Percentiles rank a stretch among this genome's conserved stretches.
phyloP scores from a whole-genome alignment of 805 yeast species.

The Yarrowia deformans region DNA sequence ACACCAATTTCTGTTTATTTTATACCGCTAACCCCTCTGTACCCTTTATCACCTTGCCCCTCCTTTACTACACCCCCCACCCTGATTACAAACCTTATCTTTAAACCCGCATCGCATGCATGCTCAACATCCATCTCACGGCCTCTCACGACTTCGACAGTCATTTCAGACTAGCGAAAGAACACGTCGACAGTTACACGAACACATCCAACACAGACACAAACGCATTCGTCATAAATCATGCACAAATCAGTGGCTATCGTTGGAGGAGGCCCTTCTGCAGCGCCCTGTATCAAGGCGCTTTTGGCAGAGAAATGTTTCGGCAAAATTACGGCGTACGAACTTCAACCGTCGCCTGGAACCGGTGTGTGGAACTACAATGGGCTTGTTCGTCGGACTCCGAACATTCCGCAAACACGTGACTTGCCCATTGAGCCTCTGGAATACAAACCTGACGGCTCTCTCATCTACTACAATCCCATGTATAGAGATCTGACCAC shows the following conservation, averaged over 20 bases:
- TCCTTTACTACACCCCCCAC: too few relatives aligned
- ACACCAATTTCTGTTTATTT: too few relatives aligned
- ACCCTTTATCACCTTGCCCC: too few relatives aligned
- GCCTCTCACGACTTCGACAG: too few relatives aligned
- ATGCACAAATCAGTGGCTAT: slow-evolving; percentile 58
- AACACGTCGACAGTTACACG: background rate
- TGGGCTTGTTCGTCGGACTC: slow-evolving; percentile 44
- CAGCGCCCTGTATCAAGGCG: slow-evolving; percentile 70
- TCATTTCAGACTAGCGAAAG: too few relatives aligned
- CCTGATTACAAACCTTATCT: background rate
- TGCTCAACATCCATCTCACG: background rate
- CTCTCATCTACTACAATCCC: slow-evolving; percentile 57
- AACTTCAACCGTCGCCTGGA: slow-evolving; percentile 62
- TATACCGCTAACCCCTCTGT: too few relatives aligned
- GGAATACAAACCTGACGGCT: slow-evolving; percentile 44
- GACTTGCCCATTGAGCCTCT: slow-evolving; percentile 46
- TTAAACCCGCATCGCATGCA: slow-evolving; percentile 6
- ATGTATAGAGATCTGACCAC: slow-evolving; percentile 74
- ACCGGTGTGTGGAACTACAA: slow-evolving; percentile 85
- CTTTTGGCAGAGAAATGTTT: slow-evolving; percentile 58
- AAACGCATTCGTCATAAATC: background rate
- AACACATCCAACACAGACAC: background rate
- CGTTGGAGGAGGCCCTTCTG: slow-evolving; percentile 82
- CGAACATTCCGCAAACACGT: slow-evolving; percentile 49
- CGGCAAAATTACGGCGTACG: slow-evolving; percentile 60